Percentiles rank a stretch among this genome's conserved stretches.
These are phyloP conservation scores for Thielaviopsis populi DNA, from an alignment of 2,329 filamentous ascomycete species.

Conservation along the genomic window DNA sequence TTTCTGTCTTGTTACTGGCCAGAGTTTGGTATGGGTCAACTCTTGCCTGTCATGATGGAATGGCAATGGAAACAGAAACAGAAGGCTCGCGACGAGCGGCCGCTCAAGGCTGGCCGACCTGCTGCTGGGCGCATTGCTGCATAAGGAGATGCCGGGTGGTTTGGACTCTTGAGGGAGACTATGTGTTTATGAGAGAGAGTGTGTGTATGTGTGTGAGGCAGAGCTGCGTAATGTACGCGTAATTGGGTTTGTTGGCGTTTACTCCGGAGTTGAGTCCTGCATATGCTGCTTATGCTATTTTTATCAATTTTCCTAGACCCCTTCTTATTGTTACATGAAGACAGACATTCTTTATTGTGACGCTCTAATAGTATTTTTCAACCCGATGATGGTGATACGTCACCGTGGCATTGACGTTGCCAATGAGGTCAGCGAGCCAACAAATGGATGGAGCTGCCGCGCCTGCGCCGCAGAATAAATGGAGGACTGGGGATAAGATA, in stretches of 20 bases:
- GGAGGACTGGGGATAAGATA: neutral
- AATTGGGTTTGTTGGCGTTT: slow-evolving; percentile 1
- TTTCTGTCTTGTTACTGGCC: slow-evolving; percentile 91
- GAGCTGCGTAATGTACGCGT: neutral
- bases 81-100: slow-evolving; percentile 35
- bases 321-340: neutral
- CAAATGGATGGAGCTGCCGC: neutral
- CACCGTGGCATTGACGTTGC: neutral
- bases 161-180: neutral
- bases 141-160: neutral
- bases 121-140: slow-evolving; percentile 16
- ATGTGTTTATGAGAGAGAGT: neutral
- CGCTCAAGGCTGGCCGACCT: slow-evolving; percentile 24
- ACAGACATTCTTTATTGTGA: neutral
- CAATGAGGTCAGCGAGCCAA: slow-evolving; percentile 1
- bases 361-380: neutral
- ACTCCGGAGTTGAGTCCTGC: neutral
- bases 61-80: slow-evolving; percentile 61
- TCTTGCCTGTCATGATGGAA: slow-evolving; percentile 80
- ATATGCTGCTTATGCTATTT: neutral
- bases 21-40: slow-evolving; percentile 86
- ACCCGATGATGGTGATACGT: neutral
- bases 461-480: neutral
- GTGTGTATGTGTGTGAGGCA: no score
- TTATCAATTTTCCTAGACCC: neutral